phyloP scores from a whole-genome alignment of 2,329 filamentous ascomycete species.

The Aureobasidium pullulans region DNA sequence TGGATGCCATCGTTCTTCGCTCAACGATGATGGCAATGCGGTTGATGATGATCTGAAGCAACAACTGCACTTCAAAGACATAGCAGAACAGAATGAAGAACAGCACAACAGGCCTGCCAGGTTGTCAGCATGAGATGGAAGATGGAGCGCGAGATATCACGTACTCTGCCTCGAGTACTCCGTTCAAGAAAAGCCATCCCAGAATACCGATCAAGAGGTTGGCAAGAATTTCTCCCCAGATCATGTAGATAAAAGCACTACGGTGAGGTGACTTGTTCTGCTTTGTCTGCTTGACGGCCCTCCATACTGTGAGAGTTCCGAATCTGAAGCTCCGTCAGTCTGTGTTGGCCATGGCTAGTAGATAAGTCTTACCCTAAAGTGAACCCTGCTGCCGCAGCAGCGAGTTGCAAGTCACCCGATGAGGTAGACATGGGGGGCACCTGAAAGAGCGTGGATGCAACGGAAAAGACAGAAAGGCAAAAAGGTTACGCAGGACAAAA shows the following conservation, averaged over 20 bases:
- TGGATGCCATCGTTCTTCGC: constrained; percentile 19
- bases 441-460: not conserved
- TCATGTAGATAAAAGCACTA: constrained; percentile 33
- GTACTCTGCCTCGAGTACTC: constrained; percentile 1
- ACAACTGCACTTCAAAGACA: constrained; percentile 16
- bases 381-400: constrained; percentile 26
- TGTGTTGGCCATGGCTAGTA: too few relatives aligned
- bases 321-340: constrained; percentile 19
- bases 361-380: constrained; percentile 25
- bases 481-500: not conserved
- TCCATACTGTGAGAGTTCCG: constrained; percentile 35
- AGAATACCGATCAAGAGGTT: constrained; percentile 38
- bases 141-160: not conserved
- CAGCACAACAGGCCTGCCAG: constrained; percentile 17
- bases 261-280: constrained; percentile 2
- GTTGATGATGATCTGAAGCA: constrained; percentile 35
- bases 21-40: constrained; percentile 22
- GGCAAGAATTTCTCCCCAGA: constrained; percentile 41
- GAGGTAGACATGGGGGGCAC: not conserved
- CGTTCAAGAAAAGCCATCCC: constrained; percentile 21
- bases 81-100: constrained; percentile 20
- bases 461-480: not conserved
- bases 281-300: constrained; percentile 31
- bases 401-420: constrained; percentile 14
- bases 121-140: not conserved